A percentile compares a stretch with the other conserved stretches of the same genome.
These are phyloP conservation scores for Fusarium buharicum DNA, from an alignment of 2,329 filamentous ascomycete genomes.

Conservation along the genomic window DNA sequence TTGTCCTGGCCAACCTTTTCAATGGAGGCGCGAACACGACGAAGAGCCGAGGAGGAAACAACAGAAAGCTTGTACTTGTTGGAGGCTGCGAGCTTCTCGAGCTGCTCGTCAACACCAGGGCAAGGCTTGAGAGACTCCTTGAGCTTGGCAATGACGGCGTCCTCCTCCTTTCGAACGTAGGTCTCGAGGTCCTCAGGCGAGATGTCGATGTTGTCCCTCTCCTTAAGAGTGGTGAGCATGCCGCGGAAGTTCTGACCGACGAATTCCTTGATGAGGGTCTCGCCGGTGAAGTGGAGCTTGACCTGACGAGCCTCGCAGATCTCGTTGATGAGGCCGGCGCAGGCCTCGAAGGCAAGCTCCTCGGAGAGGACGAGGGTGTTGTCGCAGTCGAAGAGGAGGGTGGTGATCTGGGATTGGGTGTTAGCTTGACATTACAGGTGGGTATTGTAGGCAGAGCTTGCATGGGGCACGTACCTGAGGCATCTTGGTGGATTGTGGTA, in stretches of 20 bases:
- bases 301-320: constrained; percentile 76
- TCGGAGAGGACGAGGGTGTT: constrained; percentile 95
- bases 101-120: constrained; percentile 72
- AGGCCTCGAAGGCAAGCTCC: constrained; percentile 90
- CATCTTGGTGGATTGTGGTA: constrained; percentile 45
- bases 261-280: constrained; percentile 83
- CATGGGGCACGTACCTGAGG: constrained; percentile 45
- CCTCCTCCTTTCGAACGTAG: constrained; percentile 82
- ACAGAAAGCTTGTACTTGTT: constrained; percentile 80
- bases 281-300: constrained; percentile 76
- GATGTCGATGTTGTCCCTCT: constrained; percentile 80
- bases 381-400: constrained; percentile 81
- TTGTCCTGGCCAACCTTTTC: constrained; percentile 81
- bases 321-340: constrained; percentile 87
- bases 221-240: constrained; percentile 82
- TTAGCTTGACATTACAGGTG: constrained; percentile 4
- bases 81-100: constrained; percentile 69
- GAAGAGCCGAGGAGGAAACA: constrained; percentile 82
- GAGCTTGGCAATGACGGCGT: constrained; percentile 84
- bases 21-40: constrained; percentile 80
- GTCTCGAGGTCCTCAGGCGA: constrained; percentile 72
- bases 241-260: constrained; percentile 95
- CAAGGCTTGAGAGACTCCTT: constrained; percentile 74
- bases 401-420: constrained; percentile 62
- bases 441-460: neutral